These are phyloP conservation scores for Pilaira anomala DNA, from an alignment of 192 early-diverging fungal genomes.

Conservation along the genomic window DNA sequence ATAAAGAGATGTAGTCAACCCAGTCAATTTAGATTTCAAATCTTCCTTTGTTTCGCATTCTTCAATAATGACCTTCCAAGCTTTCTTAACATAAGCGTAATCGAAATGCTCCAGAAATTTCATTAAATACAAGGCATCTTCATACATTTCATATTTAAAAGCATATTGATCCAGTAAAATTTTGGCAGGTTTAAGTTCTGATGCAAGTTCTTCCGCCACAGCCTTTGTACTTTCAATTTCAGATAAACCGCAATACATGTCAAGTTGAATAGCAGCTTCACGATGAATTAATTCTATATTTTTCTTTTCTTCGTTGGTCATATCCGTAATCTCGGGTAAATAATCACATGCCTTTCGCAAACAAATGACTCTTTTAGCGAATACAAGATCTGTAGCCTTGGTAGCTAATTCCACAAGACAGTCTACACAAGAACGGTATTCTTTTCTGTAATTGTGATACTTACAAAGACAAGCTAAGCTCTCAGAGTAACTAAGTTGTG, in stretches of 20 bases:
- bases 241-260: not conserved
- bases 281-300: not conserved
- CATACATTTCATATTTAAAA: not conserved
- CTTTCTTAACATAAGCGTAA: not conserved
- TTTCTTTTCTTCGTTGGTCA: not conserved
- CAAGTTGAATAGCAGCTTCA: not conserved
- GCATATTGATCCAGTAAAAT: not conserved
- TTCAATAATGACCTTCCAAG: constrained; percentile 2
- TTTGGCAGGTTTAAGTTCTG: not conserved
- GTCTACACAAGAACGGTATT: not conserved
- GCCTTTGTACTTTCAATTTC: not conserved
- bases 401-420: not conserved
- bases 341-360: not conserved
- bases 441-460: not conserved
- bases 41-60: not conserved
- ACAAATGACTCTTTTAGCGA: not conserved
- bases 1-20: not conserved
- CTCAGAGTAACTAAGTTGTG: not conserved
- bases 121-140: not conserved
- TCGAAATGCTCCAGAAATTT: not conserved
- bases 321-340: not conserved
- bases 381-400: not conserved
- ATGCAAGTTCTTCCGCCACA: no score
- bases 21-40: not conserved
- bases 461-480: not conserved